These are phyloP conservation scores for Glycine soja DNA, from an alignment of 306 rosid species.

Conservation along the genomic window DNA sequence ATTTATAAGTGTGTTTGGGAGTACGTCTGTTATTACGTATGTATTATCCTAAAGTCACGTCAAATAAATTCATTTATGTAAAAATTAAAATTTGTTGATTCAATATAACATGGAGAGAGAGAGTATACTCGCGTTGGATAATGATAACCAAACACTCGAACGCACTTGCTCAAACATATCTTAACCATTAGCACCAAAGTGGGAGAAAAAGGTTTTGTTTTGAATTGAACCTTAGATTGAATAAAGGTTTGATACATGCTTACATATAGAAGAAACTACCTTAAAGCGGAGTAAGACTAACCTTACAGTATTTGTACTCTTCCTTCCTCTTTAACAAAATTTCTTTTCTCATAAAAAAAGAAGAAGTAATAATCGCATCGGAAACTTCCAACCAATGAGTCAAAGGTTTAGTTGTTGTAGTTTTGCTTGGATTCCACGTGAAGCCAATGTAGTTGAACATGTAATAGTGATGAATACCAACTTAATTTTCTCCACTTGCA, in stretches of 20 bases:
- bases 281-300: neutral
- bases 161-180: no score
- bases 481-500: neutral
- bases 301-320: neutral
- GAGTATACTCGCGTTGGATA: no score
- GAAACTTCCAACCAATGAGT: neutral
- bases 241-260: no score
- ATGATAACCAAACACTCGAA: no score
- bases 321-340: neutral
- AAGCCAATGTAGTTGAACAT: neutral
- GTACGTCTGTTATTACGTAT: no score
- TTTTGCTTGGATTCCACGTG: constrained; percentile 16
- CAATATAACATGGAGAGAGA: no score
- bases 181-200: neutral
- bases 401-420: neutral
- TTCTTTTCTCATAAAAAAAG: neutral
- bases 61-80: no score
- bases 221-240: neutral
- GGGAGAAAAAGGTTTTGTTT: neutral
- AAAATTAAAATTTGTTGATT: no score
- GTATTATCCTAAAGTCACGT: no score
- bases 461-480: neutral
- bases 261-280: no score
- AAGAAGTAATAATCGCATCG: neutral
- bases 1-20: no score